These are phyloP conservation scores for Fusarium pilosicola DNA, from an alignment of 2,329 filamentous ascomycete species.

Conservation along the genomic window DNA sequence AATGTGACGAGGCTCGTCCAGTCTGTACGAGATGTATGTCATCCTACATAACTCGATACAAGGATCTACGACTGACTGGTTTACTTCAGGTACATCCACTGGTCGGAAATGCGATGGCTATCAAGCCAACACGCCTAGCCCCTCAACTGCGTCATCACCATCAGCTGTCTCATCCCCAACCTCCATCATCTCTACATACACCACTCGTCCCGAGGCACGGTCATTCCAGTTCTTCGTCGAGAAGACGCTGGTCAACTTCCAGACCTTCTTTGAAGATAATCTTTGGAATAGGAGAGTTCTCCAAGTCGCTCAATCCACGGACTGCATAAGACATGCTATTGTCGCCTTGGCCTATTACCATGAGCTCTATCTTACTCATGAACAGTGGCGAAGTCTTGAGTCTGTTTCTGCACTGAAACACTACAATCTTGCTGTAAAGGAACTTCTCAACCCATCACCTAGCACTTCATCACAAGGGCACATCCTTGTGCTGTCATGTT, in stretches of 20 bases:
- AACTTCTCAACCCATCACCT: not conserved
- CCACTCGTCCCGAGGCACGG: not conserved
- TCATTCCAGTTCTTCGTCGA: slow-evolving; percentile 26
- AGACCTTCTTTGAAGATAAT: slow-evolving; percentile 22
- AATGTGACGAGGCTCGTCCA: slow-evolving; percentile 21
- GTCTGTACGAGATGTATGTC: slow-evolving; percentile 12
- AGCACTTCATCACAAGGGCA: not conserved
- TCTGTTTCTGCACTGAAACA: slow-evolving; percentile 3
- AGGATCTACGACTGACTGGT: not conserved
- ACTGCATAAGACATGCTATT: slow-evolving; percentile 10
- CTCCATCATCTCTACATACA: not conserved
- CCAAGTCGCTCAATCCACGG: slow-evolving; percentile 5
- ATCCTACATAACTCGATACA: not conserved
- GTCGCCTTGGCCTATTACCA: slow-evolving; percentile 18
- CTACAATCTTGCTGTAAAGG: slow-evolving; percentile 25
- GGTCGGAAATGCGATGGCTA: slow-evolving; percentile 28
- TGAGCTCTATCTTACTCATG: slow-evolving; percentile 2
- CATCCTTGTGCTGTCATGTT: slow-evolving; percentile 16
- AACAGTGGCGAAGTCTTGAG: not conserved
- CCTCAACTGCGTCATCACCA: not conserved
- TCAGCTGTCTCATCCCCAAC: not conserved
- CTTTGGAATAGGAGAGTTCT: slow-evolving; percentile 19
- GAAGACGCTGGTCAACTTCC: slow-evolving; percentile 21
- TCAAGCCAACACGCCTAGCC: not conserved
- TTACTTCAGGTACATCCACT: slow-evolving; percentile 6